Evolutionary conservation across 2,329 filamentous ascomycete genomes (phyloP).

Genomic region (Exutisphaerella laricina): DNA sequence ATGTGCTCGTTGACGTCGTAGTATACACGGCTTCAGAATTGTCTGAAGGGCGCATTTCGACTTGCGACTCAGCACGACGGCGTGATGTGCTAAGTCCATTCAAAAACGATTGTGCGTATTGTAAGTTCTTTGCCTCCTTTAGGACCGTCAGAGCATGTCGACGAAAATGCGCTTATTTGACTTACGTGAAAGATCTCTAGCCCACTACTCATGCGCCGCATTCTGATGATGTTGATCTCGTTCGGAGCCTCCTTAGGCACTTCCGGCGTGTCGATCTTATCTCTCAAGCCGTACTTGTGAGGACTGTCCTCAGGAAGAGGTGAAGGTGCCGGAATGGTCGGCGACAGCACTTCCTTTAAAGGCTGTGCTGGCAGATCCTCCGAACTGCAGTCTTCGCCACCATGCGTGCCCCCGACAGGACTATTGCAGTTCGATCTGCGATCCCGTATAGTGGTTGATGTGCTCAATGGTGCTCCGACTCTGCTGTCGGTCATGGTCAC

Average conservation of each 20-base stretch:
- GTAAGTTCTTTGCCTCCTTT: conserved; percentile 32
- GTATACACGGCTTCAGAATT: conserved; percentile 12
- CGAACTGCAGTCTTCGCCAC: conserved; percentile 6
- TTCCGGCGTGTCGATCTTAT: conserved; percentile 31
- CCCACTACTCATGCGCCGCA: conserved; percentile 29
- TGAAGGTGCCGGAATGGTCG: conserved; percentile 29
- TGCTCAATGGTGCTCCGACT: conserved; percentile 22
- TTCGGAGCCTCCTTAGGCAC: conserved; percentile 17
- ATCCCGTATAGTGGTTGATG: conserved; percentile 25
- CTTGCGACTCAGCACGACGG: conserved; percentile 27
- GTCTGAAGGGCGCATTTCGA: conserved; percentile 14
- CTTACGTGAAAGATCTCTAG: conserved; percentile 33
- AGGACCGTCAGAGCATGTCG: conserved; percentile 6
- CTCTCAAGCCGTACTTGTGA: conserved; percentile 33
- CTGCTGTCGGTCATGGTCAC: conserved; percentile 23
- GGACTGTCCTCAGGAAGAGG: conserved; percentile 33
- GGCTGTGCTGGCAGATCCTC: conserved; percentile 14
- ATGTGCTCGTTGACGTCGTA: conserved; percentile 5
- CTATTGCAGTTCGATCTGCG: conserved; percentile 5
- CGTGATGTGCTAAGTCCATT: conserved; percentile 31
- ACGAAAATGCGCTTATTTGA: neutral
- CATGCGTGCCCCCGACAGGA: conserved; percentile 4
- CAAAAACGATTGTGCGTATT: conserved; percentile 31
- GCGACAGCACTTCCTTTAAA: conserved; percentile 14
- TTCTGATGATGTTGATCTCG: conserved; percentile 22